Base-by-base conservation (phyloP, 2,329 filamentous ascomycete species). In the Aspergillus ustus region DNA sequence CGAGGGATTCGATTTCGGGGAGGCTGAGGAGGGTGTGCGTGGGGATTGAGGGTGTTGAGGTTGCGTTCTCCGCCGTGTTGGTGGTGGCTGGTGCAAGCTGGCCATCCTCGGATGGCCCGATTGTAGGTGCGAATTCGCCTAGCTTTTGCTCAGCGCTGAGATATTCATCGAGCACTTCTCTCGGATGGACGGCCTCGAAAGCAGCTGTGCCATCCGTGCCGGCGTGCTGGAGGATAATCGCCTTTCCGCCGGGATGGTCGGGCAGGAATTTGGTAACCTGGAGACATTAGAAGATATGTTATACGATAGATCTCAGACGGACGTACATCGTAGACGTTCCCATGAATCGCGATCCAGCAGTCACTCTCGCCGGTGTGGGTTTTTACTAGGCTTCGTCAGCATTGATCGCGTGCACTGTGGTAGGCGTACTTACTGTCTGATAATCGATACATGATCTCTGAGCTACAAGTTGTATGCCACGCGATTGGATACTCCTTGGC, bases 141-240 rank as follows among this genome's bases (percentile, higher is more conserved):
- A 97, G 83, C 70, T 88, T 88, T 20, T 89, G 86, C 67, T 89
- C 87, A 19, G 89, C 85, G 66, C 85, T 86, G 63, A 96, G 89
- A 71, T 89, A 90, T 69, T 91, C 89, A 78, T 97, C 91, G 51
- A 97, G 84, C 1, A 88, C 94, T 43, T 92, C 93, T 0, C 91
- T 89, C 17, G 93, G 93, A 73, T 97, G 93, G 59, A 97, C 89
- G 2, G 92, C 92, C 72, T 96, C 93, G 79, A 92, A 97, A 71
- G 96, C 92, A 73, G 93, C 90, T 25, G 93, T 97, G 56, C 92
- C 93, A 78, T 97, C 93, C 70, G 86, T 86, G 68, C 93, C 93
- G 17, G 93, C 91, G 51, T 96, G 87, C 75, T 91, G 87, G 44
- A 97, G 85, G 67, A 97, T 95, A 72, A 93, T 89, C 73, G 90